These are phyloP conservation scores for Talaromyces pinophilus DNA, from an alignment of 2,329 filamentous ascomycete species.

Conservation along the genomic window DNA sequence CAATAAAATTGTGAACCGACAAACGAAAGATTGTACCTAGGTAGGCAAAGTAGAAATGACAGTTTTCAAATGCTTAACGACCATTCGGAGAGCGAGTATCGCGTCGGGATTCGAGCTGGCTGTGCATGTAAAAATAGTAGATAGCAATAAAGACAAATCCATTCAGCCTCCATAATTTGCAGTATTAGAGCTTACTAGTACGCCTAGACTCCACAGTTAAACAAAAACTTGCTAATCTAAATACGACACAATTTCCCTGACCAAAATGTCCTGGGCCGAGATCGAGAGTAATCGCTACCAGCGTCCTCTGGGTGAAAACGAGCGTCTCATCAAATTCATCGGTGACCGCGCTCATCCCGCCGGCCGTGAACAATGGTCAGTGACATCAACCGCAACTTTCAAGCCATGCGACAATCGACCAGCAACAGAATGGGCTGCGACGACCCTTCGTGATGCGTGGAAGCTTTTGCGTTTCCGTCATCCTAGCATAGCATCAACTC, in stretches of 20 bases:
- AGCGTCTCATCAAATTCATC: slow-evolving; percentile 22
- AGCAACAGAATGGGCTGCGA: slow-evolving; percentile 2
- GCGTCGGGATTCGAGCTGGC: neutral
- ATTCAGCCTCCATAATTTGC: neutral
- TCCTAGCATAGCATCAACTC: slow-evolving; percentile 15
- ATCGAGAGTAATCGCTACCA: slow-evolving; percentile 2
- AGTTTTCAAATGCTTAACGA: neutral
- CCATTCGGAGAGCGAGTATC: neutral
- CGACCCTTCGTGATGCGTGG: slow-evolving; percentile 17
- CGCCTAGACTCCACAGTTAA: neutral
- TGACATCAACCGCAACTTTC: slow-evolving; percentile 13
- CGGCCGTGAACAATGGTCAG: slow-evolving; percentile 23
- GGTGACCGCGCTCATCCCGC: slow-evolving; percentile 20
- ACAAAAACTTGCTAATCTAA: too few species aligned
- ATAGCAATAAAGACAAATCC: neutral
- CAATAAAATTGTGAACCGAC: too few species aligned
- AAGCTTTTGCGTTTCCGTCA: slow-evolving; percentile 17
- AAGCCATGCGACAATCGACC: neutral
- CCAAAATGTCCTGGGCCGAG: slow-evolving; percentile 7
- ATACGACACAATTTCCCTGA: neutral
- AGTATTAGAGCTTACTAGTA: neutral
- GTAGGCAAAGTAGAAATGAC: neutral
- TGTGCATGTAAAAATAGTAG: neutral
- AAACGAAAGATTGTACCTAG: too few species aligned
- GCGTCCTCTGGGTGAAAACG: slow-evolving; percentile 18